Base-by-base conservation (phyloP, 2,329 filamentous ascomycete genomes). In the Cercospora berteroae region DNA sequence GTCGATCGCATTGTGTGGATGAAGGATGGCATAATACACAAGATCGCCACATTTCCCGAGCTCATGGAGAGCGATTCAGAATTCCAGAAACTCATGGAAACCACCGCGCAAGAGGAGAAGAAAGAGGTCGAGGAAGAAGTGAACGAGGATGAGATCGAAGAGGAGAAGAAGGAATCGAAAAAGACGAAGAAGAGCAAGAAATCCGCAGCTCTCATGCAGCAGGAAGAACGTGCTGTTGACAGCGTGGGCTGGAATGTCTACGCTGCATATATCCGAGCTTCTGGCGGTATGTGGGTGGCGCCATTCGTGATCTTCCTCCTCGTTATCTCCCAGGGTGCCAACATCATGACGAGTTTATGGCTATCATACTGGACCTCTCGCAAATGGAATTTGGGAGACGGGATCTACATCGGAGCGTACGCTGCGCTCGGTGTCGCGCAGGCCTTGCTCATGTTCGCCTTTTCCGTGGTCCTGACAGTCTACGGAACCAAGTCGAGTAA, bases 1-100 rank as follows among this genome's bases (percentile, higher is more conserved):
- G 97, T 93, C 74, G 94, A 98, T 77, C 87, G 94, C 36, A 94
- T 98, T 71, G 88, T 98, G 59, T 94, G 93, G 88, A 94, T 99
- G 87, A 91, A 97, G 65, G 88, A 89, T 16, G 95, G 95, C 55
- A 88, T 85, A 63, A 91, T 98, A 64, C 88, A 91, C 77, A 92
- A 93, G 4, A 83, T 97, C 44, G 94, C 95, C 72, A 97, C 94
- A 0, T 98, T 94, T 74, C 88, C 92, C 36, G 94, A 96, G 67
- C 84, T 98, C 18, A 96, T 97, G 89, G 83, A 83, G 7, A 84
- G 90, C 70, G 90, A 95, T 73, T 82, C 84, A n/a, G 88, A 87
- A 4, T 98, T 98, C 81, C 88, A 89, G 75, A 85, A 89, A 31
- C 83, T 98, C 60, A 93, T 98, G 90, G 90, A 83, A 6, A 94